Evolutionary conservation across 140 eudicot species (phyloP).

Genomic region (Anethum foeniculum): DNA sequence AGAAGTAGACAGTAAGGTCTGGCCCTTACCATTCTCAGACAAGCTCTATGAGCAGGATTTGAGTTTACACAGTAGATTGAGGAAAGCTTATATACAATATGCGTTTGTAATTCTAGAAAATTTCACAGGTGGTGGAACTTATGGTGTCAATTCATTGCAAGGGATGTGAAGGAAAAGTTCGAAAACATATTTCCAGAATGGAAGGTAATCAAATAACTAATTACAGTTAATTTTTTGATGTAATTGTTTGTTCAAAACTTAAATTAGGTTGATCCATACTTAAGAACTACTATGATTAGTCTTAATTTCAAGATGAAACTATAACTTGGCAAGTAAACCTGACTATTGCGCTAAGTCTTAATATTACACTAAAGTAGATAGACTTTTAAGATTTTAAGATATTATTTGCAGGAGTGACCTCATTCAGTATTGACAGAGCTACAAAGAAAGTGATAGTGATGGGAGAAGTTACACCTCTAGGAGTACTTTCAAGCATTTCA

Average conservation of each 20-base stretch:
- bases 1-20: not conserved
- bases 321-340: not conserved
- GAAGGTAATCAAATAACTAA: conserved; percentile 43
- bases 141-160: conserved; percentile 97
- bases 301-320: not conserved
- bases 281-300: not conserved
- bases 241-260: not conserved
- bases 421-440: conserved; percentile 80
- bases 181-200: conserved; percentile 90
- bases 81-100: not conserved
- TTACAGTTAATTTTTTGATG: not conserved
- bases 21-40: not conserved
- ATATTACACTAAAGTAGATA: not conserved
- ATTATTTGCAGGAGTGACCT: conserved; percentile 66
- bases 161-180: conserved; percentile 93
- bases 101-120: not conserved
- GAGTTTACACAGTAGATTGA: not conserved
- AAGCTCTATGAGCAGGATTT: not conserved
- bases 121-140: conserved; percentile 78
- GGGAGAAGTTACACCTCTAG: conserved; percentile 70
- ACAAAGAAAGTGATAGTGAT: conserved; percentile 76
- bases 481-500: conserved; percentile 84
- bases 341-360: no score
- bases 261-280: not conserved
- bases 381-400: not conserved